Base-by-base conservation (phyloP, 225 moss, liverwort and hornwort species). In the Pleurozium schreberi region DNA sequence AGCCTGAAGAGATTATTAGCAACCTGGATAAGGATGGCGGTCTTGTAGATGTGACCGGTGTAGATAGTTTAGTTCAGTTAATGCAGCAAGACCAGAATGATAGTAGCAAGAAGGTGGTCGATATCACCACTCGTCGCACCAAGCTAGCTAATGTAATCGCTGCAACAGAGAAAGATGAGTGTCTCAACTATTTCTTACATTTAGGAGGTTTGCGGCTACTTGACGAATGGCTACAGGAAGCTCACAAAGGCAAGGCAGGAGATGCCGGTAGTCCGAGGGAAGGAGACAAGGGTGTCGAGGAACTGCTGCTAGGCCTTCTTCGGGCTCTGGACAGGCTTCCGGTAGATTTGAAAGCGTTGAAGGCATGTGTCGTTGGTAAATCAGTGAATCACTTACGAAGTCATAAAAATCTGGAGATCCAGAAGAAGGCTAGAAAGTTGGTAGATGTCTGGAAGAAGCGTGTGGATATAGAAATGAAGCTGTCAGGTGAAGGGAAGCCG, bases 191-290 rank as follows among this genome's bases (percentile, higher is more conserved):
- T 64, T 99, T 99, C 89, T 94, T 99, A 33, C 95, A 95, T 82
- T 85, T 95, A 76, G 98, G 97, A 90, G 97, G 98, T 11, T 89
- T 99, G 90, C 96, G 95, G 66, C 90, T 97, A 89, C 93, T 99
- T 68, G 98, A 99, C 91, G 98, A 99, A 92, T 99, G 98, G 98
- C 95, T 99, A 71, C 98, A 99, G 89, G 98, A 99, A 94, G 98
- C 97, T 50, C 98, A 99, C 73, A 97, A 97, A 94, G 98, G 97
- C 63, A 97, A 96, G 89, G 96, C 94, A 86, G 98, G 98, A 73
- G 98, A 99, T 85, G 96, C 93, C 47, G 97, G 97, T 83, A 99
- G 98, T 93, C 98, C 98, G 8, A 96, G 96, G 89, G 98, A 99
- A 89, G 96, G 97, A 79, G 98, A 97, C 70, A 99, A 99, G 87